Conservation (phyloP, 2,329 filamentous ascomycete species). For the Diaporthe humulicola region DNA sequence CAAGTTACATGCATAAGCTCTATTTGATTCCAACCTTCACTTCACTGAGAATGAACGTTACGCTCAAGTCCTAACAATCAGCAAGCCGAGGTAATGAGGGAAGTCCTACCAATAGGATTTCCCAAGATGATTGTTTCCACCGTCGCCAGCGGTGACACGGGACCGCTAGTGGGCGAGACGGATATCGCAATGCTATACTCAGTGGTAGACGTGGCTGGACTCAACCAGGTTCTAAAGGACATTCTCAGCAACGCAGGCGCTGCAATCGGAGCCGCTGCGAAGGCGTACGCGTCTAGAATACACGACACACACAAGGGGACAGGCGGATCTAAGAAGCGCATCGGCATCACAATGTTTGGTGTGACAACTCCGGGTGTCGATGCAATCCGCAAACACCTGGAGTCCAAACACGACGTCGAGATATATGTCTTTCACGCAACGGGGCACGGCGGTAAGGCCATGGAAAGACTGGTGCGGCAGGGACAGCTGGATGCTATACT, state of each 20-base stretch:
- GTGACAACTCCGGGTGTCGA: conserved; percentile 78
- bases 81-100: conserved; percentile 70
- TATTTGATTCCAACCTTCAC: too few relatives aligned
- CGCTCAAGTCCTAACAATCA: conserved; percentile 51
- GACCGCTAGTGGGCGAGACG: conserved; percentile 74
- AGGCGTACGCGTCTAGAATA: conserved; percentile 51
- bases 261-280: conserved; percentile 71
- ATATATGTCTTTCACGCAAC: conserved; percentile 75
- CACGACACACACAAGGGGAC: conserved; percentile 4
- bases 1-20: not conserved
- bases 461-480: conserved; percentile 74
- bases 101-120: conserved; percentile 72
- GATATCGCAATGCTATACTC: conserved; percentile 80
- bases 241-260: conserved; percentile 74
- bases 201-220: conserved; percentile 78
- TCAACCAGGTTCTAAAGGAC: conserved; percentile 69
- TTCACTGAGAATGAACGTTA: conserved; percentile 65
- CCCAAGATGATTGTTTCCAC: conserved; percentile 80
- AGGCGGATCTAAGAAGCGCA: conserved; percentile 52
- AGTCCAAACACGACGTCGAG: conserved; percentile 62
- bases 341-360: conserved; percentile 81
- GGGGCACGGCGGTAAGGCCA: conserved; percentile 75
- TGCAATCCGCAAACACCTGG: conserved; percentile 63
- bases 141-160: conserved; percentile 75
- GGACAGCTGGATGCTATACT: conserved; percentile 73